phyloP scores from a whole-genome alignment of 805 yeast species.

The Wickerhamiella parazyma region DNA sequence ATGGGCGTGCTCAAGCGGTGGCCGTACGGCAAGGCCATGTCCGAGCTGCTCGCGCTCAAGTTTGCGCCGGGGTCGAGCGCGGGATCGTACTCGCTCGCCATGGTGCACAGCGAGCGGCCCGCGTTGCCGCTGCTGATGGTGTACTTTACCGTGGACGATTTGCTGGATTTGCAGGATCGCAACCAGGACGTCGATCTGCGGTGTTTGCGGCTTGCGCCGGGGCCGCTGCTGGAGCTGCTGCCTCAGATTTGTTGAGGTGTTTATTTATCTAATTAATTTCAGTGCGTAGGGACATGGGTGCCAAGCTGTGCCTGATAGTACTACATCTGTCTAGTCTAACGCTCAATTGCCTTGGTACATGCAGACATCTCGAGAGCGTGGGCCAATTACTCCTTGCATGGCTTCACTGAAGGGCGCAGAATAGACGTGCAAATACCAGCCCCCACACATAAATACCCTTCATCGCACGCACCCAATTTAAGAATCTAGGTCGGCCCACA shows the following conservation, averaged over 20 bases:
- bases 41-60: conserved; percentile 16
- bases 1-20: conserved; percentile 20
- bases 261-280: too few species aligned
- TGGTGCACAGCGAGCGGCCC: conserved; percentile 22
- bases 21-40: conserved; percentile 19
- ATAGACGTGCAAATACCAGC: too few species aligned
- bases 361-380: too few species aligned
- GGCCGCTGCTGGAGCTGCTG: conserved; percentile 9
- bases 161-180: conserved; percentile 20
- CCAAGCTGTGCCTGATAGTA: too few species aligned
- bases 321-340: too few species aligned
- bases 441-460: too few species aligned
- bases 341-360: too few species aligned
- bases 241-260: conserved; percentile 12
- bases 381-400: too few species aligned
- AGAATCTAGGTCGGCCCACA: too few species aligned
- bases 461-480: too few species aligned
- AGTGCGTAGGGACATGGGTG: too few species aligned
- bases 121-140: conserved; percentile 22
- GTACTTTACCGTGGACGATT: conserved; percentile 25
- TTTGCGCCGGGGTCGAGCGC: conserved; percentile 22
- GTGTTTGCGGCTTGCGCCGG: conserved; percentile 10
- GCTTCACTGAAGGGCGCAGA: too few species aligned
- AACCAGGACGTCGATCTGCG: conserved; percentile 10
- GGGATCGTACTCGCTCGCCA: conserved; percentile 24